These are phyloP conservation scores for Fusarium mangiferae DNA, from an alignment of 2,329 filamentous ascomycete genomes.

Conservation along the genomic window DNA sequence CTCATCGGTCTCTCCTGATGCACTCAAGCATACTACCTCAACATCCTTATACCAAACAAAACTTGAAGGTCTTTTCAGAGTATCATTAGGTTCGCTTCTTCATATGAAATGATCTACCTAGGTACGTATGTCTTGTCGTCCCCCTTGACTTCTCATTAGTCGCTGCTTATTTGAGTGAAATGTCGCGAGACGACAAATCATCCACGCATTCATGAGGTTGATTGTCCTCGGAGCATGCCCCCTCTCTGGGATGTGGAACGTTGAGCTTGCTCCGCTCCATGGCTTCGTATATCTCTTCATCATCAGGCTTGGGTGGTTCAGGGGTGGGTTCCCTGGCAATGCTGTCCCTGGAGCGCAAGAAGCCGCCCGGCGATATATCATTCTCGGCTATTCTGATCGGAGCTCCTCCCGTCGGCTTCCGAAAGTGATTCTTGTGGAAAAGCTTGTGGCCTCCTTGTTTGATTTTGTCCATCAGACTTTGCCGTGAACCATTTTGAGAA, in stretches of 20 bases:
- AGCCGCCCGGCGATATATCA: not conserved
- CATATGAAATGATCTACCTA: slow-evolving; percentile 1
- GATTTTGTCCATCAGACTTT: slow-evolving; percentile 44
- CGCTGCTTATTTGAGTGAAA: slow-evolving; percentile 11
- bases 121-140: not conserved
- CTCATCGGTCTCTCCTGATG: not conserved
- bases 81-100: not conserved
- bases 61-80: not conserved
- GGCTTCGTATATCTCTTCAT: slow-evolving; percentile 38
- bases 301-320: slow-evolving; percentile 31
- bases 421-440: slow-evolving; percentile 39
- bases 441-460: slow-evolving; percentile 42
- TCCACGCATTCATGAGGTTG: slow-evolving; percentile 47
- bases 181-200: slow-evolving; percentile 29
- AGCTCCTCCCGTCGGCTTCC: slow-evolving; percentile 19
- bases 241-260: slow-evolving; percentile 10
- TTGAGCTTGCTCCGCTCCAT: slow-evolving; percentile 36
- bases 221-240: slow-evolving; percentile 49
- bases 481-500: slow-evolving; percentile 28
- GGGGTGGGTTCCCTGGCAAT: slow-evolving; percentile 28
- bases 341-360: slow-evolving; percentile 36
- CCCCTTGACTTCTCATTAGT: not conserved
- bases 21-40: not conserved
- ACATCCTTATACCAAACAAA: not conserved
- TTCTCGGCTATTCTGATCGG: not conserved